Conservation (phyloP, 345 rosid genomes). For the Erodium maritimum region DNA sequence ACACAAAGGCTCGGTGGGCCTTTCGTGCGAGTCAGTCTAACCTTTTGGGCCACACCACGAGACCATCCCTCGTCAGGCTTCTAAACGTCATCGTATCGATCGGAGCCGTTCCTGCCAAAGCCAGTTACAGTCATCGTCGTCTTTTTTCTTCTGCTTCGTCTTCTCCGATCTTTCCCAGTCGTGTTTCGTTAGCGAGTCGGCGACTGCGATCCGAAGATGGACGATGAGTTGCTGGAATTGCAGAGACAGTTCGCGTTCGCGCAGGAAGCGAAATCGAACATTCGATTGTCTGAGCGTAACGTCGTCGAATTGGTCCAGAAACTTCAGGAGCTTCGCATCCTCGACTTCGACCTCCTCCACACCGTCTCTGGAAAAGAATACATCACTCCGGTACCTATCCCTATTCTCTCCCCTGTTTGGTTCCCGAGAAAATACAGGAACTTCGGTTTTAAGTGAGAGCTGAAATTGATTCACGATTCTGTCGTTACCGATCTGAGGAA, state of each 20-base stretch:
- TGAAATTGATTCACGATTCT: neutral
- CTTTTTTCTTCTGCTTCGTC: neutral
- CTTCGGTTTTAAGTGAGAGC: neutral
- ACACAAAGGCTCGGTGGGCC: too few species aligned
- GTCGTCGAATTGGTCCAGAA: constrained; percentile 94
- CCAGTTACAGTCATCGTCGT: neutral
- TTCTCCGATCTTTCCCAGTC: neutral
- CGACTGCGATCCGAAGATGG: constrained; percentile 33
- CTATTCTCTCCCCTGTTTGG: constrained; percentile 1
- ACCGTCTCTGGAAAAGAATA: constrained; percentile 92
- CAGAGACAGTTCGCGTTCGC: constrained; percentile 90
- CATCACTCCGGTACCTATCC: constrained; percentile 64
- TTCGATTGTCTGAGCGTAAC: constrained; percentile 79
- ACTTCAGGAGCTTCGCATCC: constrained; percentile 82
- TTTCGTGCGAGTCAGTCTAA: too few species aligned
- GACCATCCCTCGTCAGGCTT: too few species aligned
- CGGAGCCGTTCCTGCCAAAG: too few species aligned
- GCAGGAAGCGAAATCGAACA: constrained; percentile 82
- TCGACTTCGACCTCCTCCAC: constrained; percentile 95
- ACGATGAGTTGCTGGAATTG: constrained; percentile 76
- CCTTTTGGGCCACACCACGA: too few species aligned
- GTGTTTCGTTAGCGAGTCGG: neutral
- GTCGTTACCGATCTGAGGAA: neutral
- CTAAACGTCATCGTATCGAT: too few species aligned
- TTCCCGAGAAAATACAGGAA: neutral